Conservation (phyloP, 805 yeast genomes). For the Candida loeiensis region DNA sequence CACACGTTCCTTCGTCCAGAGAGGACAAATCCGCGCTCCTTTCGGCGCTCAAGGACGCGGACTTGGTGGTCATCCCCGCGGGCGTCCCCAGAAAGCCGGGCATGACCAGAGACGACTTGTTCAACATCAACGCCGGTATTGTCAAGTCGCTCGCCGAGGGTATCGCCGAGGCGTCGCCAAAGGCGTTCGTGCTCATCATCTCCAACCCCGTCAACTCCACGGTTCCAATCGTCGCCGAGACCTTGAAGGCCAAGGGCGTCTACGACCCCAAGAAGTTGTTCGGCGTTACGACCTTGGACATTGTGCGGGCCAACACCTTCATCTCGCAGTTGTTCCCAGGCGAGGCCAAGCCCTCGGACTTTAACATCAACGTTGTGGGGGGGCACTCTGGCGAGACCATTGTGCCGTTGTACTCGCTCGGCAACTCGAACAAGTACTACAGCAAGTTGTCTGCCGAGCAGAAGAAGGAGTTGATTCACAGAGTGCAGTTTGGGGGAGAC, state of each 20-base stretch:
- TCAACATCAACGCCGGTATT: constrained; percentile 79
- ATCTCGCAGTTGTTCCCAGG: constrained; percentile 51
- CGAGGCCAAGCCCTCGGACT: constrained; percentile 47
- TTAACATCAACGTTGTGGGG: constrained; percentile 74
- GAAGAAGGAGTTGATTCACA: constrained; percentile 36
- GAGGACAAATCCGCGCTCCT: constrained; percentile 47
- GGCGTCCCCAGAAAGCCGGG: constrained; percentile 95
- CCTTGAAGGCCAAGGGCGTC: constrained; percentile 62
- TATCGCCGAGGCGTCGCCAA: constrained; percentile 67
- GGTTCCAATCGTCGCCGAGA: constrained; percentile 84
- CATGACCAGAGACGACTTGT: constrained; percentile 88
- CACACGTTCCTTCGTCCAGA: constrained; percentile 56
- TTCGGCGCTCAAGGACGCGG: constrained; percentile 42
- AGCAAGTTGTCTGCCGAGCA: constrained; percentile 32
- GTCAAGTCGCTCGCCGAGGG: constrained; percentile 71
- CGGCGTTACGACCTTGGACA: constrained; percentile 88
- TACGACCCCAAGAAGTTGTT: constrained; percentile 71
- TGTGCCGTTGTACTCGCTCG: constrained; percentile 71
- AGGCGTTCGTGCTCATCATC: constrained; percentile 75
- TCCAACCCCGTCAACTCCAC: constrained; percentile 95
- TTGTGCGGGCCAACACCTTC: constrained; percentile 84
- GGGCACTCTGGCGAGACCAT: constrained; percentile 96
- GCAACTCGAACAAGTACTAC: constrained; percentile 31
- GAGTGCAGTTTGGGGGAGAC: constrained; percentile 75
- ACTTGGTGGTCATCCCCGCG: constrained; percentile 66